phyloP scores from a whole-genome alignment of 305 asterid genomes.

The Salvia sclarea region DNA sequence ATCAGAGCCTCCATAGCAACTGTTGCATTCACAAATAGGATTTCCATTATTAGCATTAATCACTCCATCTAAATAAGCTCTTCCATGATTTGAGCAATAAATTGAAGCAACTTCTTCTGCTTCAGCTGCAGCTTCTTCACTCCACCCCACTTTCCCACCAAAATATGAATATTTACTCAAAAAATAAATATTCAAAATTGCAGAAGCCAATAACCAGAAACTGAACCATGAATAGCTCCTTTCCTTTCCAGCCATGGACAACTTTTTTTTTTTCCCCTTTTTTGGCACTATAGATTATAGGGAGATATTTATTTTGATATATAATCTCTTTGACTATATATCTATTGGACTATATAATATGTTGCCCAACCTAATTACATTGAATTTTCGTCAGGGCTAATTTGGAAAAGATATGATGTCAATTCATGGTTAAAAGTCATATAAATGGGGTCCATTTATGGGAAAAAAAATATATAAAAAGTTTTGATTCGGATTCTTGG shows the following conservation, averaged over 20 bases:
- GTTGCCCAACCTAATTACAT: background rate
- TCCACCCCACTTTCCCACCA: constrained; percentile 34
- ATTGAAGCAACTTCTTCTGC: constrained; percentile 64
- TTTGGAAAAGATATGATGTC: too few relatives aligned
- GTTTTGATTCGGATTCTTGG: background rate
- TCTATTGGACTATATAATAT: background rate
- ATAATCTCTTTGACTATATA: background rate
- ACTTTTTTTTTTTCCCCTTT: too few relatives aligned
- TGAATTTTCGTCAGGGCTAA: background rate
- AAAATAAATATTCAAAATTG: constrained; percentile 22
- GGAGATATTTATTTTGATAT: background rate
- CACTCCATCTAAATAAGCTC: constrained; percentile 67
- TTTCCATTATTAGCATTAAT: constrained; percentile 27
- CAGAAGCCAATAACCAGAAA: constrained; percentile 27
- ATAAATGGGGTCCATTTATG: background rate
- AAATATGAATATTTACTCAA: background rate
- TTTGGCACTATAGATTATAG: background rate
- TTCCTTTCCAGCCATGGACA: constrained; percentile 18
- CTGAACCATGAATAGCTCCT: background rate
- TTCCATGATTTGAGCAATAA: constrained; percentile 70
- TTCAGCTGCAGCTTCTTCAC: constrained; percentile 48
- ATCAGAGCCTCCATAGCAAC: constrained; percentile 59
- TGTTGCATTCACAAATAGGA: constrained; percentile 68
- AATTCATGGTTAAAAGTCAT: too few relatives aligned
- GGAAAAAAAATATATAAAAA: background rate